Evolutionary conservation across 257 asterid genomes (phyloP).

Genomic region (Gentiana straminea): DNA sequence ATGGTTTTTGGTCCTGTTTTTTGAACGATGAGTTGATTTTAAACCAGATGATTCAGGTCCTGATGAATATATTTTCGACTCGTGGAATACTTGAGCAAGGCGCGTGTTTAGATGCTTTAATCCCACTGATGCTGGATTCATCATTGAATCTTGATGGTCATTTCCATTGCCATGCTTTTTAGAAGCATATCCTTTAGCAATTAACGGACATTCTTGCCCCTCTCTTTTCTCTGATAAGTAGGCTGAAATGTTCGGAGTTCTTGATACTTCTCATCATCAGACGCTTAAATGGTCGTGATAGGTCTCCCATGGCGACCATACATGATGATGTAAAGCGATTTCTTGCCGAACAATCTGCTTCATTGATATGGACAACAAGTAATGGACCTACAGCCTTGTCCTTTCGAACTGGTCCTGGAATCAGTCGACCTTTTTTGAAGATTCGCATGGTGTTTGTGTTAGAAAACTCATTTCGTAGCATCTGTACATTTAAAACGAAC

Average conservation of each 20-base stretch:
- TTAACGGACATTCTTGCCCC: too few relatives aligned
- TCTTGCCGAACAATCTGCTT: constrained; percentile 82
- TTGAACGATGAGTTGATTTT: too few relatives aligned
- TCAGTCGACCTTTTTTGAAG: constrained; percentile 69
- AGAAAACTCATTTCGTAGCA: too few relatives aligned
- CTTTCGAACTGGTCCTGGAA: constrained; percentile 78
- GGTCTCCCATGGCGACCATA: constrained; percentile 73
- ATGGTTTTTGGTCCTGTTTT: too few relatives aligned
- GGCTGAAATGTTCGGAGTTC: constrained; percentile 94
- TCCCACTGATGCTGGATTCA: constrained; percentile 85
- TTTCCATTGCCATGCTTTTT: constrained; percentile 3
- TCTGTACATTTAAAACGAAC: too few relatives aligned
- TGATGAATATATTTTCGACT: constrained; percentile 73
- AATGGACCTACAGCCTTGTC: constrained; percentile 79
- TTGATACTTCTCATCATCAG: constrained; percentile 71
- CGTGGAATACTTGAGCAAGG: constrained; percentile 92
- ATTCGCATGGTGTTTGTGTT: too few relatives aligned
- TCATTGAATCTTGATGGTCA: constrained; percentile 77
- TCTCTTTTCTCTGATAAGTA: constrained; percentile 11
- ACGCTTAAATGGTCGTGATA: constrained; percentile 71
- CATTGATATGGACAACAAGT: constrained; percentile 95
- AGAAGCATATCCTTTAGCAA: too few relatives aligned
- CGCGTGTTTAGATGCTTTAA: constrained; percentile 82
- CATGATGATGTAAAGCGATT: constrained; percentile 71
- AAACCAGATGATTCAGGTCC: constrained; percentile 32